A percentile compares a stretch with the other conserved stretches of the same genome.
Evolutionary conservation across 345 rosid species (phyloP).

Genomic region (Eutrema japonicum): DNA sequence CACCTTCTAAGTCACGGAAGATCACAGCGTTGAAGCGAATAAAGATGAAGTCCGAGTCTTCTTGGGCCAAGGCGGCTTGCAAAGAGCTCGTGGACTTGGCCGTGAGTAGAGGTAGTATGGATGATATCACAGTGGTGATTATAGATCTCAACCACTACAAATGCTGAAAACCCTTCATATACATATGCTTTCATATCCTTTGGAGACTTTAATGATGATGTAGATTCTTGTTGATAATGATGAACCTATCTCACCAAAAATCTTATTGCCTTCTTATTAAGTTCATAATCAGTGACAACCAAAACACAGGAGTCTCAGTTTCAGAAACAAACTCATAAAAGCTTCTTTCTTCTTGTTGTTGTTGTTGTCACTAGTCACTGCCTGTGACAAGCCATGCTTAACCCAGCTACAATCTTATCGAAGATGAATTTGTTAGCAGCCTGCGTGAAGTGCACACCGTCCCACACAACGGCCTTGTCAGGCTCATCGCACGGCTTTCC

Average conservation of each 20-base stretch:
- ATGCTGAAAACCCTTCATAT: conserved; percentile 29
- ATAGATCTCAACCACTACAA: conserved; percentile 62
- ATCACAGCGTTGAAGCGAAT: conserved; percentile 53
- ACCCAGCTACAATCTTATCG: conserved; percentile 22
- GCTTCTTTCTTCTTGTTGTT: not conserved
- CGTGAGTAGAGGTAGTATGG: conserved; percentile 67
- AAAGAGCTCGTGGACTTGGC: conserved; percentile 73
- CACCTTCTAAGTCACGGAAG: conserved; percentile 59
- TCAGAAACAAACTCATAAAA: conserved; percentile 23
- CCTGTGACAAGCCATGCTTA: conserved; percentile 41
- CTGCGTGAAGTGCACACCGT: conserved; percentile 46
- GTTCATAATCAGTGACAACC: not conserved
- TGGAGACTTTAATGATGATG: not conserved
- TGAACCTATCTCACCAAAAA: conserved; percentile 23
- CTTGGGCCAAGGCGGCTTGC: conserved; percentile 56
- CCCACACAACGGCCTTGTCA: conserved; percentile 43
- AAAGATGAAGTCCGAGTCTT: conserved; percentile 46
- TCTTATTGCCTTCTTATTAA: conserved; percentile 6
- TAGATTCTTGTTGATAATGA: conserved; percentile 26
- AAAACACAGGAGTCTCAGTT: not conserved
- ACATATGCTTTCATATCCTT: conserved; percentile 23
- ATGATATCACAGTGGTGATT: conserved; percentile 78
- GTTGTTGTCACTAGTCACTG: conserved; percentile 4
- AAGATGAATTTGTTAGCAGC: conserved; percentile 48
- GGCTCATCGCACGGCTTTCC: conserved; percentile 54